Evolutionary conservation across 202 grass and related monocot genomes (phyloP), one percentile per base, ranked within the genome.

Genomic region (Panicum hallii): DNA sequence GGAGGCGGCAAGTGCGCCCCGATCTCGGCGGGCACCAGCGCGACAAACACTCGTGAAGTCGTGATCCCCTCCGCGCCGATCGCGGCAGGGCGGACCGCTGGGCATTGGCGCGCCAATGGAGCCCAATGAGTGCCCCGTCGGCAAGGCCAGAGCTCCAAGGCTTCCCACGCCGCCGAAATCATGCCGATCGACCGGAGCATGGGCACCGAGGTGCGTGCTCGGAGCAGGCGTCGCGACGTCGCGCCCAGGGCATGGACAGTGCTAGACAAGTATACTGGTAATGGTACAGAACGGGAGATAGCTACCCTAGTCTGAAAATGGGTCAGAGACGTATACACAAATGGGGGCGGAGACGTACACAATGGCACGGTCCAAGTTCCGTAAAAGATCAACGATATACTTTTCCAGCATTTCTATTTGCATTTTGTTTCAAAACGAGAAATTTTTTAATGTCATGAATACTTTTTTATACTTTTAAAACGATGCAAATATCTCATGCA

Each of bases 21-120:
- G 47, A 47, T 70, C n/a, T 43, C 79, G 17, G 11, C 2, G 20
- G 50, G 16, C n/a, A 9, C 52, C 3, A 53, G 32, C 20, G 45
- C 45, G 81, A 74, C 70, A 65, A 65, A 4, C 28, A 7, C 60
- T 55, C 71, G 58, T 66, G 81, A 54, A 38, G 36, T 38, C 36
- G 36, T 38, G 36, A 38, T 38, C 36, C 42, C 34, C 71, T 6
- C 9, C 20, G 46, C 47, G n/a, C 70, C 52, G 55, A 49, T 47
- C 14, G 38, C 50, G 40, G 53, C 65, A 43, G 30, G 77, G 47
- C 42, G 34, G 75, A 80, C 63, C 45, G 63, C 32, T 7, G 52
- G 3, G 63, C 34, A 43, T 80, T 80, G 63, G 48, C 16, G 58
- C 81, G 26, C 57, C 45, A 19, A 6, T 17, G 32, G 26, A 26